phyloP scores from a whole-genome alignment of 2,329 filamentous ascomycete species.

The Hansfordia pulvinata region DNA sequence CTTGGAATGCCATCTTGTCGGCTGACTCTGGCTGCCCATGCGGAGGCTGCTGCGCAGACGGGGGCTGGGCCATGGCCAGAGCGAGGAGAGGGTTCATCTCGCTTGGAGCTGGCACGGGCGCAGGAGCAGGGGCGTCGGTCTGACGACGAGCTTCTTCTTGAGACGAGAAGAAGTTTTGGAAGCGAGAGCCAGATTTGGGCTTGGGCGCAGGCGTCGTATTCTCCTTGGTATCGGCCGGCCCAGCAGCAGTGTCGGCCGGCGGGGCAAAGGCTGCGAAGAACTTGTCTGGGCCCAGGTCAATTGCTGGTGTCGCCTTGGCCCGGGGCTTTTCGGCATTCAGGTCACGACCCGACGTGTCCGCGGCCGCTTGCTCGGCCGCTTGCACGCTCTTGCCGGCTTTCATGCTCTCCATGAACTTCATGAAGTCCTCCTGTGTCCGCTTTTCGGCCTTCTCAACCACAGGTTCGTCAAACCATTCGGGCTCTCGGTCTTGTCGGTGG shows the following conservation, averaged over 20 bases:
- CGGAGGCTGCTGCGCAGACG: slow-evolving; percentile 6
- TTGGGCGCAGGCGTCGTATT: slow-evolving; percentile 25
- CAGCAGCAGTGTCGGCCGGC: slow-evolving; percentile 22
- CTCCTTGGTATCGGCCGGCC: slow-evolving; percentile 32
- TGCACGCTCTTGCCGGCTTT: slow-evolving; percentile 44
- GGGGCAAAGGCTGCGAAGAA: slow-evolving; percentile 53
- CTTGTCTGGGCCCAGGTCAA: slow-evolving; percentile 59
- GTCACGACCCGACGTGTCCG: slow-evolving; percentile 21
- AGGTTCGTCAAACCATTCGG: slow-evolving; percentile 79
- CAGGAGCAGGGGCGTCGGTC: slow-evolving; percentile 32
- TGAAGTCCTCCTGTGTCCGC: slow-evolving; percentile 82
- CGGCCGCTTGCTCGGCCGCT: slow-evolving; percentile 20
- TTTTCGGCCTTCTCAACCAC: slow-evolving; percentile 54
- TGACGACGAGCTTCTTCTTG: slow-evolving; percentile 37
- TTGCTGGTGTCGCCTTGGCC: slow-evolving; percentile 44
- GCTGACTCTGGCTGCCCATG: slow-evolving; percentile 6
- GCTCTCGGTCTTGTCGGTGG: slow-evolving; percentile 59
- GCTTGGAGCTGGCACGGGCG: slow-evolving; percentile 9
- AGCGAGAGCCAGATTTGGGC: slow-evolving; percentile 56
- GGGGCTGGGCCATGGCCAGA: slow-evolving; percentile 4
- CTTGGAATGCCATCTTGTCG: slow-evolving; percentile 81
- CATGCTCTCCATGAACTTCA: slow-evolving; percentile 90
- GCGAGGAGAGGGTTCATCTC: slow-evolving; percentile 16
- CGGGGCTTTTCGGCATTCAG: slow-evolving; percentile 33
- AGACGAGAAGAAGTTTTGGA: slow-evolving; percentile 66